phyloP scores from a whole-genome alignment of 345 rosid species.

The Geranium rotundifolium region DNA sequence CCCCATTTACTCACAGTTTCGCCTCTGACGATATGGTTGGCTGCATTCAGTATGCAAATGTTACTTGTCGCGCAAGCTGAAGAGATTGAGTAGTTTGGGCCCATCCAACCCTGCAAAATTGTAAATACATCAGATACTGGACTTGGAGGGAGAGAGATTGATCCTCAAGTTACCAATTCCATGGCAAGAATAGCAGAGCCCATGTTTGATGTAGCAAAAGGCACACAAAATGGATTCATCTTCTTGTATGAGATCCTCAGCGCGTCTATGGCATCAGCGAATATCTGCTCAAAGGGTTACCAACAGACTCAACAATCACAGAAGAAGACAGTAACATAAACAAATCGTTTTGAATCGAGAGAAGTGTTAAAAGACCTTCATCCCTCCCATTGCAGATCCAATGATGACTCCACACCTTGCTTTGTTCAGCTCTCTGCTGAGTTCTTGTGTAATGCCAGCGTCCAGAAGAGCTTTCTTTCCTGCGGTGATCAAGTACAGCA shows the following conservation, averaged over 20 bases:
- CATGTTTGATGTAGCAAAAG: constrained; percentile 45
- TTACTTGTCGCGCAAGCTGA: constrained; percentile 61
- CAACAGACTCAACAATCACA: no score
- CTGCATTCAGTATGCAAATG: constrained; percentile 47
- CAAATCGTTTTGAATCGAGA: no score
- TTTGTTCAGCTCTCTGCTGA: constrained; percentile 28
- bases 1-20: constrained; percentile 32
- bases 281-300: constrained; percentile 21
- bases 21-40: constrained; percentile 43
- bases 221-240: constrained; percentile 44
- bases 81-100: constrained; percentile 52
- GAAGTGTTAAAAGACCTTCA: constrained; percentile 22
- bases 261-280: constrained; percentile 38
- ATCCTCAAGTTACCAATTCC: constrained; percentile 26
- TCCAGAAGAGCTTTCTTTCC: constrained; percentile 51
- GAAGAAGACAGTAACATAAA: no score
- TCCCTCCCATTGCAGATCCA: constrained; percentile 51
- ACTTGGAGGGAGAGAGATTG: neutral
- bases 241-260: constrained; percentile 33
- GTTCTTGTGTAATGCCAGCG: constrained; percentile 40
- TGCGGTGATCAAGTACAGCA: constrained; percentile 46
- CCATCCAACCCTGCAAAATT: constrained; percentile 49
- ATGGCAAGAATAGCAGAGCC: constrained; percentile 48
- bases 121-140: no score
- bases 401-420: constrained; percentile 42